These are phyloP conservation scores for Balakata baccata DNA, from an alignment of 345 rosid genomes.

Conservation along the genomic window DNA sequence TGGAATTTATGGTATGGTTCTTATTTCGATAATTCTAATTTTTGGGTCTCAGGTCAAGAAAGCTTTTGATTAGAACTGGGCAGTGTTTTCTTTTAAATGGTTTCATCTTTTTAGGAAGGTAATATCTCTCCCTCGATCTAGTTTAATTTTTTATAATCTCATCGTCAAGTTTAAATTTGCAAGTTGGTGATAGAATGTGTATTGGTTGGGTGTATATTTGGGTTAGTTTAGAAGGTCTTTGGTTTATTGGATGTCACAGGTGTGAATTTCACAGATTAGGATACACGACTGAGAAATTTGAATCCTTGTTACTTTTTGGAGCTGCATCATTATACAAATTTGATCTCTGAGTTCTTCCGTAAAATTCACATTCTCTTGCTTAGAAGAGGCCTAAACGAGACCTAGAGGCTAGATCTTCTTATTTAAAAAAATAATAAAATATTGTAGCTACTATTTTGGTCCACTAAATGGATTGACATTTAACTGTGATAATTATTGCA, in stretches of 20 bases:
- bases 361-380: background rate
- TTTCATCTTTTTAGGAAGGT: constrained; percentile 92
- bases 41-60: constrained; percentile 54
- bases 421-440: too few relatives aligned
- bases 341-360: too few relatives aligned
- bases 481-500: too few relatives aligned
- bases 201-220: background rate
- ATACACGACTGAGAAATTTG: background rate
- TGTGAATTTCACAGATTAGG: background rate
- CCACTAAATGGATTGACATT: background rate
- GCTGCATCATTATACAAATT: background rate
- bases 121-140: background rate
- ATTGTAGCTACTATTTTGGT: background rate
- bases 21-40: background rate
- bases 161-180: background rate
- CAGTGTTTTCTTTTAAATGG: constrained; percentile 94
- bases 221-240: background rate
- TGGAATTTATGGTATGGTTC: background rate
- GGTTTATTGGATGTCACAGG: too few relatives aligned
- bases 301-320: background rate
- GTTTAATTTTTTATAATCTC: background rate
- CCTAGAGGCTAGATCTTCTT: background rate
- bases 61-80: constrained; percentile 73
- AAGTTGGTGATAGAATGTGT: background rate
- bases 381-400: background rate